Evolutionary conservation across 345 rosid genomes (phyloP).

Genomic region (Salix purpurea): DNA sequence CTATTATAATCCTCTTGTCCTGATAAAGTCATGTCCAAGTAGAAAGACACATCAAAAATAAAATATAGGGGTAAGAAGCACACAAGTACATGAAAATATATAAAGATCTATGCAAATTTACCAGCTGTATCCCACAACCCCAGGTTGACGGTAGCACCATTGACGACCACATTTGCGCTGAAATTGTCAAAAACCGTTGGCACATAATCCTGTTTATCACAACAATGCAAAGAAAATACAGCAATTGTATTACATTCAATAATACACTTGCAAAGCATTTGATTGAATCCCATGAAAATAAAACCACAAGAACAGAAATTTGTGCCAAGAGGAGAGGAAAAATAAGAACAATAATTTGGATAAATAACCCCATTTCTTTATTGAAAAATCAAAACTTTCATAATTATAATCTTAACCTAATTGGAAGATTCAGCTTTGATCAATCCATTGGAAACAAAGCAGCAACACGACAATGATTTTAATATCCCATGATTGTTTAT

Average conservation of each 20-base stretch:
- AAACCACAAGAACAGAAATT: not conserved
- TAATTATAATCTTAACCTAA: not conserved
- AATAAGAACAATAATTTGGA: not conserved
- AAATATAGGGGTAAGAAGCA: not conserved
- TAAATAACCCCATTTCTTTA: not conserved
- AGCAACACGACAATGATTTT: not conserved
- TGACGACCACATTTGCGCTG: constrained; percentile 35
- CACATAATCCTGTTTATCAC: constrained; percentile 25
- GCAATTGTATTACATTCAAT: not conserved
- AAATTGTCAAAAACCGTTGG: constrained; percentile 36
- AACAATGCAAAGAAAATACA: not conserved
- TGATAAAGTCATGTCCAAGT: constrained; percentile 9
- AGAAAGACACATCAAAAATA: not conserved
- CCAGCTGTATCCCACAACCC: constrained; percentile 37
- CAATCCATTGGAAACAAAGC: not conserved
- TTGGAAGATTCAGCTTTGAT: not conserved
- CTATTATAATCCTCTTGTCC: constrained; percentile 36
- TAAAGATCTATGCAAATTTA: not conserved
- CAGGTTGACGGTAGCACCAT: constrained; percentile 28
- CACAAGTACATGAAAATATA: too few relatives aligned
- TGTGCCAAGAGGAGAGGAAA: not conserved
- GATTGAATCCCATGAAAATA: not conserved
- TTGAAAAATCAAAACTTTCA: not conserved
- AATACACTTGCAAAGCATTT: not conserved
- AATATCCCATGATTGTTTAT: not conserved